Percentiles rank a stretch among this genome's conserved stretches.
phyloP scores from a whole-genome alignment of 1,284 basidiomycete genomes.

The Trametes polyzona region DNA sequence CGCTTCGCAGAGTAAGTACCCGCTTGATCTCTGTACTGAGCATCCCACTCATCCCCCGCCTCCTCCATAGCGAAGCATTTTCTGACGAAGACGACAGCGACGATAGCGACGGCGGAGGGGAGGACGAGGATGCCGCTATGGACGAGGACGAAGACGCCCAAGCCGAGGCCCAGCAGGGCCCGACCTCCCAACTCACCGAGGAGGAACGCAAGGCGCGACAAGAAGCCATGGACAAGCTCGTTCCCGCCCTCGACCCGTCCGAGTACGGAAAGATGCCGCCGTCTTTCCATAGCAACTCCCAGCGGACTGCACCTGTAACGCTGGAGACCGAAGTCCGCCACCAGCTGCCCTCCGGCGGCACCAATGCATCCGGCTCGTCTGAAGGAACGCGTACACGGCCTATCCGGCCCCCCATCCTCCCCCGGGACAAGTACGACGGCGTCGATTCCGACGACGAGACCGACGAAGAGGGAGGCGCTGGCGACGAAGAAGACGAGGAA shows the following conservation, averaged over 20 bases:
- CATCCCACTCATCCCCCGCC: constrained; percentile 8
- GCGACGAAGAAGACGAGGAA: constrained; percentile 70
- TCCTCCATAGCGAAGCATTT: constrained; percentile 53
- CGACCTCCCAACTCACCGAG: constrained; percentile 12
- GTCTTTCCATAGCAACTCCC: constrained; percentile 68
- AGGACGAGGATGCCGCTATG: constrained; percentile 18
- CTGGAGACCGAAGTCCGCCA: constrained; percentile 49
- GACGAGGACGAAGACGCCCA: constrained; percentile 9
- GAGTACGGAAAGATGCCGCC: constrained; percentile 85
- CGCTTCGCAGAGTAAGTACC: constrained; percentile 80
- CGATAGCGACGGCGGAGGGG: constrained; percentile 47
- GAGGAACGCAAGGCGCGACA: constrained; percentile 47
- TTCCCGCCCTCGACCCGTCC: constrained; percentile 66
- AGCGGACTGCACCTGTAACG: constrained; percentile 58
- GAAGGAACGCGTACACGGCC: constrained; percentile 38
- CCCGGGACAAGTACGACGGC: constrained; percentile 82
- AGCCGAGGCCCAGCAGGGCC: background rate
- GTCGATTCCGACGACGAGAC: constrained; percentile 86
- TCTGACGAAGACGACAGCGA: constrained; percentile 53
- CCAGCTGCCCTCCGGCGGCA: constrained; percentile 13
- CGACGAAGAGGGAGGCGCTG: constrained; percentile 59
- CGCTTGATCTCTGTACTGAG: background rate
- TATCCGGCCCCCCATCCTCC: constrained; percentile 75
- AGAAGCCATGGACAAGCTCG: constrained; percentile 71
- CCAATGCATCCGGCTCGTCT: background rate